These are phyloP conservation scores for Globisporangium nagaii DNA, from an alignment of 352 stramenopile genomes.

Conservation along the genomic window DNA sequence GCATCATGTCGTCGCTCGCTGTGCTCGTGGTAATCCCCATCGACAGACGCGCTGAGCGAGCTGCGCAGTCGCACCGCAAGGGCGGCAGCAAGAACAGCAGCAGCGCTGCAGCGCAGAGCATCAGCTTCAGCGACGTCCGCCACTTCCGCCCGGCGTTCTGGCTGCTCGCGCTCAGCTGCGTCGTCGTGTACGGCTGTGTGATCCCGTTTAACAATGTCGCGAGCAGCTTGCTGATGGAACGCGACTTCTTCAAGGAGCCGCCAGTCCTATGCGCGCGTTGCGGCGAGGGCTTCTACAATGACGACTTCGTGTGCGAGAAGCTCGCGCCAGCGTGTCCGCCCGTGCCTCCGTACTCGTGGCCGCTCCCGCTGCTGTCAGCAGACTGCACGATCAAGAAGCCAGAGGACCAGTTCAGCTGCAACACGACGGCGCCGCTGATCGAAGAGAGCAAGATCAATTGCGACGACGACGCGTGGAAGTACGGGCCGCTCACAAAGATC, in stretches of 20 bases:
- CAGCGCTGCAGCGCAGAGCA: conserved; percentile 26
- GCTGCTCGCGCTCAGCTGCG: conserved; percentile 85
- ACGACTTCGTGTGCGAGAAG: conserved; percentile 40
- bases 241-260: conserved; percentile 82
- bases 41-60: conserved; percentile 56
- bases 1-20: conserved; percentile 53
- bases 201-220: conserved; percentile 94
- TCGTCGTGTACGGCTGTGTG: conserved; percentile 92
- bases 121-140: conserved; percentile 70
- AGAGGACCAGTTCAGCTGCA: conserved; percentile 56
- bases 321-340: conserved; percentile 46
- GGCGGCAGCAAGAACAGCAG: conserved; percentile 12
- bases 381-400: conserved; percentile 71
- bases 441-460: conserved; percentile 75
- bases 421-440: conserved; percentile 50
- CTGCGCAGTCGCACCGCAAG: conserved; percentile 7
- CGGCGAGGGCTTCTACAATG: conserved; percentile 46
- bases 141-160: conserved; percentile 86
- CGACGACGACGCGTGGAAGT: conserved; percentile 69
- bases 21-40: conserved; percentile 78
- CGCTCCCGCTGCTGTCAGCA: conserved; percentile 52
- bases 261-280: conserved; percentile 44
- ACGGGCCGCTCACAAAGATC: conserved; percentile 44
- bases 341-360: conserved; percentile 71
- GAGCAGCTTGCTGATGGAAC: conserved; percentile 88